Percentiles rank a stretch among this genome's conserved stretches.
These are phyloP conservation scores for Geranium incanum DNA, from an alignment of 441 rosid genomes.

Conservation along the genomic window DNA sequence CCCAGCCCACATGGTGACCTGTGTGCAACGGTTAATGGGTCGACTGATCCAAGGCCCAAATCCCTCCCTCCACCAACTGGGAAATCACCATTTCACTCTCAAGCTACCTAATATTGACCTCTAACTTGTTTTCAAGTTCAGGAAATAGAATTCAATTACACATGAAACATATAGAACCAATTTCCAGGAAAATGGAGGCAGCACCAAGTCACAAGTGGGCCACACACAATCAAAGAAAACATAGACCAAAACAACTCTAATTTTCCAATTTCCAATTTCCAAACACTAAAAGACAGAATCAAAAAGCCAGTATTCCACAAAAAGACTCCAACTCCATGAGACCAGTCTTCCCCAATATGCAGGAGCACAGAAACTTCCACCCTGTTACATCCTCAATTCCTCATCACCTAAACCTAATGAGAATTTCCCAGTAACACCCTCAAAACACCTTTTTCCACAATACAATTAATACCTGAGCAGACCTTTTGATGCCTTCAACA, in stretches of 20 bases:
- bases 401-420: background rate
- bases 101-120: no score
- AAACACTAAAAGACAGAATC: background rate
- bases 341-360: background rate
- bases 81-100: no score
- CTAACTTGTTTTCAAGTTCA: no score
- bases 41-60: no score
- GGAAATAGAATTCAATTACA: background rate
- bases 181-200: background rate
- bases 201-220: constrained; percentile 2
- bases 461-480: background rate
- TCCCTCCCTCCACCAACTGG: no score
- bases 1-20: no score
- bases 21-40: no score
- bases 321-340: background rate
- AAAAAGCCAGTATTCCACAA: background rate
- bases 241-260: background rate
- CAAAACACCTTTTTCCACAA: no score
- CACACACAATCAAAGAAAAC: background rate
- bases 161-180: background rate
- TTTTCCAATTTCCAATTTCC: background rate
- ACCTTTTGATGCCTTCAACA: background rate
- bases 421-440: background rate
- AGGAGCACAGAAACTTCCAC: background rate
- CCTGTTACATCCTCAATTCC: background rate